These are phyloP conservation scores for Neonectria magnoliae DNA, from an alignment of 2,329 filamentous ascomycete species.

Conservation along the genomic window DNA sequence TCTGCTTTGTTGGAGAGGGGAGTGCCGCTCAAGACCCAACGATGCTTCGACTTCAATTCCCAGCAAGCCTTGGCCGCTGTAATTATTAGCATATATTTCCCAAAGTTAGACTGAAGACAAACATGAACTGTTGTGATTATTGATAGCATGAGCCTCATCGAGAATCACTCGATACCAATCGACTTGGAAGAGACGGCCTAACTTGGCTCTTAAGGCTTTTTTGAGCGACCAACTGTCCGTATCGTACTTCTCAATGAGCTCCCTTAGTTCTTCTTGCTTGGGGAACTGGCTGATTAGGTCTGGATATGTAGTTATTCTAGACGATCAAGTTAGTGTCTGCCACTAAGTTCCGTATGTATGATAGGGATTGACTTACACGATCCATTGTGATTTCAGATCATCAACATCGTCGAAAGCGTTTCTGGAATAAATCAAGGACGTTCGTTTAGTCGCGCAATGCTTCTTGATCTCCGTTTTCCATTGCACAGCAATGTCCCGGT, in stretches of 20 bases:
- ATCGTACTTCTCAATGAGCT: not conserved
- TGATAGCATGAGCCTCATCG: slow-evolving; percentile 67
- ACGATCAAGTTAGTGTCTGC: not conserved
- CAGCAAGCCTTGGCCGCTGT: slow-evolving; percentile 38
- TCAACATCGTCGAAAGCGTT: not conserved
- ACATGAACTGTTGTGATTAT: slow-evolving; percentile 54
- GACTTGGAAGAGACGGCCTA: slow-evolving; percentile 39
- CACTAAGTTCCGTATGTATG: not conserved
- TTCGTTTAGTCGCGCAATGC: slow-evolving; percentile 30
- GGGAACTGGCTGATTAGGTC: slow-evolving; percentile 39
- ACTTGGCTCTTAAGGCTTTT: slow-evolving; percentile 53
- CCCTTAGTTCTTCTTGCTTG: fast-evolving
- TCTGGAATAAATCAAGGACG: slow-evolving; percentile 24
- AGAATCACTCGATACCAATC: slow-evolving; percentile 63
- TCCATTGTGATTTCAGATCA: not conserved
- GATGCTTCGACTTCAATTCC: slow-evolving; percentile 41
- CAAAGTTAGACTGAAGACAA: slow-evolving; percentile 1
- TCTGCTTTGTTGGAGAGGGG: slow-evolving; percentile 46
- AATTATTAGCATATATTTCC: not conserved
- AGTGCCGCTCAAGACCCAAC: slow-evolving; percentile 51
- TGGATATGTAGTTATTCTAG: slow-evolving; percentile 45
- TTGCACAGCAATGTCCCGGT: slow-evolving; percentile 33
- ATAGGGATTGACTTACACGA: slow-evolving; percentile 20
- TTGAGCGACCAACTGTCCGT: slow-evolving; percentile 34
- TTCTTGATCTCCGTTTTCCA: slow-evolving; percentile 44